Base-by-base conservation (phyloP, 2,329 filamentous ascomycete genomes). In the Mariannaea elegans region DNA sequence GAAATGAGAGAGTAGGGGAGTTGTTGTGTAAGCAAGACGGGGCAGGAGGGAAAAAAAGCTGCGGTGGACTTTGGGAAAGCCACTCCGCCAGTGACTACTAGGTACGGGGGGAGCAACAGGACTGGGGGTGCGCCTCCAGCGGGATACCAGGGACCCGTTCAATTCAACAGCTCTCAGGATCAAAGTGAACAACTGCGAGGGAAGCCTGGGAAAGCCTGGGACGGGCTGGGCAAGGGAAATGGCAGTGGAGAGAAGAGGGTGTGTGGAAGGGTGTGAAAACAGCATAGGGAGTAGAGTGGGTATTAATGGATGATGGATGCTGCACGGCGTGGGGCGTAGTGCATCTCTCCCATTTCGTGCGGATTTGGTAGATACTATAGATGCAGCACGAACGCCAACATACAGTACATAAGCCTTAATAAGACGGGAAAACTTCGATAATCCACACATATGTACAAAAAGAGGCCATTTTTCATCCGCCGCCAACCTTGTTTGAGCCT, bases 21-120 rank as follows among this genome's bases (percentile, higher is more conserved):
- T 71, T 71, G 56, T 71, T 71, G 69, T 71, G 68, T 71, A 71
- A 71, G 69, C 68, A 71, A 65, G 63, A 71, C 63, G 68, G 59
- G 65, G 64, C 68, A 63, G 61, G 62, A 64, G 61, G 62, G 61
- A 61, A 65, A 70, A 70, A 71, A 70, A 68, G 67, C 65, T 71
- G 70, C 69, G 65, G 68, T 71, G 68, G 68, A 68, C 66, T 69
- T 69, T 68, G 31, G 42, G 50, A 51, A 36, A 52, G 38, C 24
- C 45, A 53, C 50, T 59, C 56, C 56, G 45, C 56, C 48, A 31
- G 24, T 44, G 50, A 45, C 52, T 55, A 47, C 21, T 44, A 27
- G 41, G 41, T 42, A 45, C 23, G 23, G 42, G 44, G 27, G 27
- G 19, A 32, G 45, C 50, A 27, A 54, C 56, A 39, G 49, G 41